phyloP scores from a whole-genome alignment of 1,139 yeast genomes.

The Candida frijolesensis region DNA sequence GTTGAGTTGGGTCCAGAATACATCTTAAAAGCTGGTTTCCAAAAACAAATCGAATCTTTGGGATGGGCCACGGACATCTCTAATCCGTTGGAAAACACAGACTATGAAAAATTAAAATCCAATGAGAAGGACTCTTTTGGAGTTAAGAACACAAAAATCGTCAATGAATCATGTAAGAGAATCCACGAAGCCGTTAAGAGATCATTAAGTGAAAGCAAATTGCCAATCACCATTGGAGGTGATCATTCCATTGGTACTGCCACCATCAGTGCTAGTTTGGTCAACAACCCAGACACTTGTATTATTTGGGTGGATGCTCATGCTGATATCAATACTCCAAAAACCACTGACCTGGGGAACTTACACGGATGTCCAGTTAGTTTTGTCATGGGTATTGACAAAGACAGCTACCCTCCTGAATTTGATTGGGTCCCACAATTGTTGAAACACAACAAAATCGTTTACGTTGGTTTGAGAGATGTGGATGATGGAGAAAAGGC shows the following conservation, averaged over 20 bases:
- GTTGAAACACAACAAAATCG: conserved; percentile 70
- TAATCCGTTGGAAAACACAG: conserved; percentile 57
- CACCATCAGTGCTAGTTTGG: conserved; percentile 82
- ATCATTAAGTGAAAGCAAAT: conserved; percentile 50
- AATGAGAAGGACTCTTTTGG: conserved; percentile 51
- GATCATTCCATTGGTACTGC: conserved; percentile 97
- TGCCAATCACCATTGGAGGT: conserved; percentile 91
- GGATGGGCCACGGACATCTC: conserved; percentile 71
- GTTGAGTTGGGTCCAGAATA: conserved; percentile 93
- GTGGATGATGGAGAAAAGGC: conserved; percentile 85
- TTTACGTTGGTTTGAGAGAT: conserved; percentile 93
- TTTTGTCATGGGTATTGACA: conserved; percentile 78
- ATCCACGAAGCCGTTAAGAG: conserved; percentile 63
- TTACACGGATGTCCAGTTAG: conserved; percentile 97
- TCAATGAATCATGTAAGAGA: conserved; percentile 67
- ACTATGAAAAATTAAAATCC: conserved; percentile 42
- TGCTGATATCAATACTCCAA: conserved; percentile 94
- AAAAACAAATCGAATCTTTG: conserved; percentile 58
- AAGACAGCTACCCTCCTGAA: conserved; percentile 65
- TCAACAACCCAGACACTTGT: conserved; percentile 83
- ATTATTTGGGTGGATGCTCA: conserved; percentile 97
- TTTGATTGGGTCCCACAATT: conserved; percentile 78
- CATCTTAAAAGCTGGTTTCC: conserved; percentile 71
- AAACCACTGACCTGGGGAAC: conserved; percentile 84
- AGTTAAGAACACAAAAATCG: conserved; percentile 77